Base-by-base conservation (phyloP, 345 rosid genomes). In the Turritis glabra region DNA sequence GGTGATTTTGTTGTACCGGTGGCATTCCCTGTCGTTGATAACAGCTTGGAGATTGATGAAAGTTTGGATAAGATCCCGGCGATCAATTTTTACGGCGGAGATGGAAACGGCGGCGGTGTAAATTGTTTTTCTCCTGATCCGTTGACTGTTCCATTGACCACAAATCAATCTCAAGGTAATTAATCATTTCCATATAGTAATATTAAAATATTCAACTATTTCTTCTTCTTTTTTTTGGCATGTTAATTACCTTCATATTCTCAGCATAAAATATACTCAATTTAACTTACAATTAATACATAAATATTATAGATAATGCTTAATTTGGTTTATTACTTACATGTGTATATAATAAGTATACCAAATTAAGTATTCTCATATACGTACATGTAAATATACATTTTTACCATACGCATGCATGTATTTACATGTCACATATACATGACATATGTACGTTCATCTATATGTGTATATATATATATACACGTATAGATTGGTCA, bases 131-230 rank as follows among this genome's bases (percentile, higher is more conserved):
- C 73, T 69, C 12, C 64, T 12, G 53, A 65, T 66, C 29, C 68
- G 44, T 52, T 19, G 22, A 72, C 82, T 76, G 79, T 81, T 81
- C 82, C 90, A 82, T 81, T 80, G 32, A 64, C 78, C 15, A 47
- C 64, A 38, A 57, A 40, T 76, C 84, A 72, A 19, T 54, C 78
- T 72, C 88, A 83, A 74, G 94, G 94, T 85, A 75, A 61, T 59
- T 26, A 12, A 7, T 55, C 18, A 9, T 33, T 40, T 40, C 35
- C 8, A 27, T 12, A 35, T 21, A 21, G 1, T 15, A 33, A 33
- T 58, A 33, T 33, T 37, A 37, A 37, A 37, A 0, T 27, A 2
- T 40, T 40, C 17, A 54, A 7, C 0, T 23, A 1, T 22, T 50
- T 11, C 3, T 40, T 11, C 3, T 40, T 40, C 7, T 5, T 38